A percentile compares a stretch with the other conserved stretches of the same genome.
Evolutionary conservation across 257 asterid species (phyloP).

Genomic region (Gardenia jasminoides): DNA sequence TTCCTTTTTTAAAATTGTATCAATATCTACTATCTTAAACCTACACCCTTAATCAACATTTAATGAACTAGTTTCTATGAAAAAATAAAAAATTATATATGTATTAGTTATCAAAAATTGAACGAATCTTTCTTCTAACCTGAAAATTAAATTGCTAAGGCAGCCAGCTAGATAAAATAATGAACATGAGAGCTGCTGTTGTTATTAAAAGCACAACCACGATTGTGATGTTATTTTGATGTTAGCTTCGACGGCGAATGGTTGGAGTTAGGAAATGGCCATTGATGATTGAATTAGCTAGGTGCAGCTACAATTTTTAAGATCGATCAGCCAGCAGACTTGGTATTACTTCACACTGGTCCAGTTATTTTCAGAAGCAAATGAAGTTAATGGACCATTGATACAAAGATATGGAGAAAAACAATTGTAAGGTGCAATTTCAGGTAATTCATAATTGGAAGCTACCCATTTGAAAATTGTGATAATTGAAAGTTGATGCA

Average conservation of each 20-base stretch:
- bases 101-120: background rate
- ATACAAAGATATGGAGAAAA: background rate
- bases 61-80: no score
- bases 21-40: background rate
- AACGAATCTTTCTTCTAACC: no score
- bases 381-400: background rate
- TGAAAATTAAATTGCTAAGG: background rate
- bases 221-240: background rate
- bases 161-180: background rate
- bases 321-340: background rate
- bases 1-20: background rate
- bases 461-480: no score
- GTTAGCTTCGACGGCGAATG: background rate
- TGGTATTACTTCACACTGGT: background rate
- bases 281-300: background rate
- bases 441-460: no score
- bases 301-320: background rate
- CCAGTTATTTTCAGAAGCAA: background rate
- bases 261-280: background rate
- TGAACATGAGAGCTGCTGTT: background rate
- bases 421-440: no score
- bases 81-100: no score
- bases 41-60: background rate
- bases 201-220: background rate
- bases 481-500: no score